A percentile compares a stretch with the other conserved stretches of the same genome.
Conservation (phyloP, 257 asterid genomes). For the Lycium barbarum region DNA sequence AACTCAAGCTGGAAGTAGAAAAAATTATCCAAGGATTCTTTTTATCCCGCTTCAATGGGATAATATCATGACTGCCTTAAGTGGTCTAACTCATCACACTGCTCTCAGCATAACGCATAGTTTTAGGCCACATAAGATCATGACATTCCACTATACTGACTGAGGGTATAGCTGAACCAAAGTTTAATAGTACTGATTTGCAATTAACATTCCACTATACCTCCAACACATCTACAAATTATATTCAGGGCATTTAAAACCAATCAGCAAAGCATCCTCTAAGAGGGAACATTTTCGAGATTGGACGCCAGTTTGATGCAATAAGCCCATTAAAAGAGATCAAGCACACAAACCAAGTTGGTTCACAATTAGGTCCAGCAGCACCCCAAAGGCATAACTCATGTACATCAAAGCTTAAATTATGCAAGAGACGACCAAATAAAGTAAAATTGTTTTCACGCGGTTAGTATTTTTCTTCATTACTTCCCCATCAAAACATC, state of each 20-base stretch:
- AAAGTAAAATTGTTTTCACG: neutral
- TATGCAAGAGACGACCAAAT: neutral
- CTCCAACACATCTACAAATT: neutral
- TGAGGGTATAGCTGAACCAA: neutral
- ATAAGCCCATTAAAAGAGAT: conserved; percentile 7
- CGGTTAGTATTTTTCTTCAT: neutral
- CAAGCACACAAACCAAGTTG: neutral
- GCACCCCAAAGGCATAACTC: conserved; percentile 11
- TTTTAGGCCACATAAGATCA: neutral
- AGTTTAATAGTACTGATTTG: neutral
- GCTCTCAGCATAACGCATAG: conserved; percentile 17
- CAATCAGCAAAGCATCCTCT: neutral
- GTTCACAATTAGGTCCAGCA: neutral
- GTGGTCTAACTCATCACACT: neutral
- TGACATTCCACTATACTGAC: neutral
- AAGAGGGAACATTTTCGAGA: neutral
- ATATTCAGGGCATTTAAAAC: neutral
- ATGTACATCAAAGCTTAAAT: neutral
- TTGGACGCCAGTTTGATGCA: neutral
- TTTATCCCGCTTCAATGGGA: neutral
- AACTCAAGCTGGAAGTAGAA: neutral
- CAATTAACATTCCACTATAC: neutral
- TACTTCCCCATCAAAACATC: conserved; percentile 19
- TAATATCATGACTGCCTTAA: neutral
- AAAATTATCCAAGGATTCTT: neutral